phyloP scores from a whole-genome alignment of 805 yeast genomes.

The Myxozyma geophila region DNA sequence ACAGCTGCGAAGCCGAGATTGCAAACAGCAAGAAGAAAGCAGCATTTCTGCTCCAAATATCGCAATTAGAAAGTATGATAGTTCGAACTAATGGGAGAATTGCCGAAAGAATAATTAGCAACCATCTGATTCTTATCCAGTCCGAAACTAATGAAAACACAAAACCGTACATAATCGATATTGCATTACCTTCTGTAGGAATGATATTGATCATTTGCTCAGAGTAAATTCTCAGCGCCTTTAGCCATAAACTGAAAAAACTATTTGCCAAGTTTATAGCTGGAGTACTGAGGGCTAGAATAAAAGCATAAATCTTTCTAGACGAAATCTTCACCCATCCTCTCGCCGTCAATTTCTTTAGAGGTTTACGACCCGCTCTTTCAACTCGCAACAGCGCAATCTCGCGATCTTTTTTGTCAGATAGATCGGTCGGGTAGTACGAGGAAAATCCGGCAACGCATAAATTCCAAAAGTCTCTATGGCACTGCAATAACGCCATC shows the following conservation, averaged over 20 bases:
- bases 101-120: conserved; percentile 35
- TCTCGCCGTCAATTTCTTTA: conserved; percentile 6
- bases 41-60: conserved; percentile 11
- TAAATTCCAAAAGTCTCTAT: conserved; percentile 46
- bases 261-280: neutral
- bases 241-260: conserved; percentile 41
- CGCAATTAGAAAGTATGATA: conserved; percentile 12
- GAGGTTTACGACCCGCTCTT: conserved; percentile 22
- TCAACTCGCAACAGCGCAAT: conserved; percentile 17
- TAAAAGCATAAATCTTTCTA: conserved; percentile 10
- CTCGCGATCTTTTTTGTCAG: conserved; percentile 16
- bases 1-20: conserved; percentile 15
- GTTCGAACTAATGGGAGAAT: conserved; percentile 4
- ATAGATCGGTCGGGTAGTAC: conserved; percentile 15
- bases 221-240: conserved; percentile 38
- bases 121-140: conserved; percentile 41
- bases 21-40: conserved; percentile 10
- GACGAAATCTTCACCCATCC: conserved; percentile 6
- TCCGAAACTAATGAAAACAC: conserved; percentile 43
- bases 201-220: conserved; percentile 42
- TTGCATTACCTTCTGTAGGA: conserved; percentile 46
- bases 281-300: conserved; percentile 7
- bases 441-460: conserved; percentile 19
- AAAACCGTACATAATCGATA: conserved; percentile 34
- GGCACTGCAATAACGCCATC: conserved; percentile 57